Evolutionary conservation across 768 basidiomycete genomes (phyloP).

Genomic region (Scleroderma bovista): DNA sequence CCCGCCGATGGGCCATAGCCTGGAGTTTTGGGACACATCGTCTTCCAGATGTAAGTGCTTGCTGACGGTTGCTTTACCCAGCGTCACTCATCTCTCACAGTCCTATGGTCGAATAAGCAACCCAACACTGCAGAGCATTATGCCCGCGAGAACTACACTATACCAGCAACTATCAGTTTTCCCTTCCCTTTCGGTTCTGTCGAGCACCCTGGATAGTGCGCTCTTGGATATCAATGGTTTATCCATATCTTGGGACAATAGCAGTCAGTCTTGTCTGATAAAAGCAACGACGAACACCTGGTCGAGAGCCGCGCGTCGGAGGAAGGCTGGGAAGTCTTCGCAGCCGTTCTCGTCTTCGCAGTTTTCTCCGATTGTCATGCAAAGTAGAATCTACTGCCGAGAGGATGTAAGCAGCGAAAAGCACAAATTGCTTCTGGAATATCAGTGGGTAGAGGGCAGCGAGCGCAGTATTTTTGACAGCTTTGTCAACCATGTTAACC

Average conservation of each 20-base stretch:
- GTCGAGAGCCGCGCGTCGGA: slow-evolving; percentile 62
- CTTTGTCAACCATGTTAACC: slow-evolving; percentile 59
- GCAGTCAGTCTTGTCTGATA: slow-evolving; percentile 19
- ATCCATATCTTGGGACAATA: slow-evolving; percentile 1
- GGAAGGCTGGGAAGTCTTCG: slow-evolving; percentile 22
- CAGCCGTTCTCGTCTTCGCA: not conserved
- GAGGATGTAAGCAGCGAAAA: slow-evolving; percentile 7
- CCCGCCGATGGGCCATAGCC: slow-evolving; percentile 86
- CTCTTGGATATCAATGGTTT: slow-evolving; percentile 33
- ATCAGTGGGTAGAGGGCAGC: slow-evolving; percentile 58
- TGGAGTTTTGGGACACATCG: slow-evolving; percentile 71
- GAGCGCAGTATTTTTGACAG: slow-evolving; percentile 59
- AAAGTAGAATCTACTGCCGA: slow-evolving; percentile 22
- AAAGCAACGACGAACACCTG: slow-evolving; percentile 45
- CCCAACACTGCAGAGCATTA: slow-evolving; percentile 41
- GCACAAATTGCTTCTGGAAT: slow-evolving; percentile 25
- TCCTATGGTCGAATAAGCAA: slow-evolving; percentile 33
- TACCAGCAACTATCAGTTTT: slow-evolving; percentile 31
- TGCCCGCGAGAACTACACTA: slow-evolving; percentile 57
- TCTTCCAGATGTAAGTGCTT: slow-evolving; percentile 68
- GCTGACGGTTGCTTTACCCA: slow-evolving; percentile 20
- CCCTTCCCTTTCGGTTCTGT: slow-evolving; percentile 7
- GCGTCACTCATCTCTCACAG: slow-evolving; percentile 23
- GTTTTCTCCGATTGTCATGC: slow-evolving; percentile 9
- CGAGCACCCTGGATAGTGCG: slow-evolving; percentile 20